Percentiles rank a stretch among this genome's conserved stretches.
phyloP scores from a whole-genome alignment of 495 filamentous ascomycete species.

The Hypoxylon rickii region DNA sequence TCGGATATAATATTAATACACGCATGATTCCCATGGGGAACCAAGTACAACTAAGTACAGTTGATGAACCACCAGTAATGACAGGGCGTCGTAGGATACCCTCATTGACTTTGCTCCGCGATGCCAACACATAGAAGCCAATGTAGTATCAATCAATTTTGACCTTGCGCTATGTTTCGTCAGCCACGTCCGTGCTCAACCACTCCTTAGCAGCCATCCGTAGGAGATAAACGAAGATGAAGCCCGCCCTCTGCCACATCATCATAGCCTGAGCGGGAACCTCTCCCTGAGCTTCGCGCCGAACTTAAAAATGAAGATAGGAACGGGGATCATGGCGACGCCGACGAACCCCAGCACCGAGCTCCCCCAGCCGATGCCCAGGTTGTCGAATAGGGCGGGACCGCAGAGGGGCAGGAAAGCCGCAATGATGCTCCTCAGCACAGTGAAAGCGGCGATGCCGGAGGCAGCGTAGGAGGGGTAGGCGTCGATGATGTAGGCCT shows the following conservation, averaged over 20 bases:
- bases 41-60: neutral
- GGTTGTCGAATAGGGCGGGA: slow-evolving; percentile 48
- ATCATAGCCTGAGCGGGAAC: slow-evolving; percentile 30
- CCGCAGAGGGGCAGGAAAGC: slow-evolving; percentile 60
- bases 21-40: neutral
- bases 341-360: slow-evolving; percentile 56
- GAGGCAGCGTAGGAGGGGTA: slow-evolving; percentile 62
- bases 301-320: slow-evolving; percentile 38
- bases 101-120: too few relatives aligned
- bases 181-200: neutral
- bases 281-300: slow-evolving; percentile 34
- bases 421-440: slow-evolving; percentile 55
- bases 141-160: neutral
- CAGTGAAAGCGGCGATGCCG: slow-evolving; percentile 56
- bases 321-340: slow-evolving; percentile 50
- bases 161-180: neutral
- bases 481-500: slow-evolving; percentile 63
- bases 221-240: too few relatives aligned
- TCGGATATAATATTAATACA: neutral
- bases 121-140: neutral
- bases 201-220: neutral
- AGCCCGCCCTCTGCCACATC: too few relatives aligned
- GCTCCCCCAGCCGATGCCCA: slow-evolving; percentile 63
- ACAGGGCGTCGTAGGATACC: too few relatives aligned
- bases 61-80: neutral